phyloP scores from a whole-genome alignment of 2,329 filamentous ascomycete genomes.

The Nakataea oryzae region DNA sequence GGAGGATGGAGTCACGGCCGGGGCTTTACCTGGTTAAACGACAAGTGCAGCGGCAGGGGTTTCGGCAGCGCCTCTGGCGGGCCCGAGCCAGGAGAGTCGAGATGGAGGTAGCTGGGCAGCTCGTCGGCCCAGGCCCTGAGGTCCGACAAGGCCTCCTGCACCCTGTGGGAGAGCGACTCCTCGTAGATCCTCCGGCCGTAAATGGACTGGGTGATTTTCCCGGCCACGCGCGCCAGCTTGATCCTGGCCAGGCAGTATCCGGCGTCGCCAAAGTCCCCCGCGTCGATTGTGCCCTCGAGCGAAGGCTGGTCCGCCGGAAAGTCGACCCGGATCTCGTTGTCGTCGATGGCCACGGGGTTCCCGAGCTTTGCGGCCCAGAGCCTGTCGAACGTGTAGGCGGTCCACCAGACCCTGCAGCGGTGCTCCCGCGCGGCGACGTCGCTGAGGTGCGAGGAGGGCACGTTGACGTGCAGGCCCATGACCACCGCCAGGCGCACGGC shows the following conservation, averaged over 20 bases:
- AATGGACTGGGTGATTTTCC: slow-evolving; percentile 18
- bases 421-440: slow-evolving; percentile 26
- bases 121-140: slow-evolving; percentile 19
- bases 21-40: slow-evolving; percentile 4
- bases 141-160: slow-evolving; percentile 19
- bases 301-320: slow-evolving; percentile 24
- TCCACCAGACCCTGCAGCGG: slow-evolving; percentile 30
- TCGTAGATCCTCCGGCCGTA: slow-evolving; percentile 19
- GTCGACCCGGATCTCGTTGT: slow-evolving; percentile 35
- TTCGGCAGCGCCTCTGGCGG: not conserved
- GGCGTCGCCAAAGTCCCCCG: slow-evolving; percentile 20
- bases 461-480: slow-evolving; percentile 30
- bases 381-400: slow-evolving; percentile 30
- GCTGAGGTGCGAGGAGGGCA: slow-evolving; percentile 24
- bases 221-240: slow-evolving; percentile 22
- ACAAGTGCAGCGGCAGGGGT: not conserved
- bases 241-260: slow-evolving; percentile 23
- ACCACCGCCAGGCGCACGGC: slow-evolving; percentile 31
- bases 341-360: slow-evolving; percentile 34
- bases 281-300: slow-evolving; percentile 4
- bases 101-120: slow-evolving; percentile 18
- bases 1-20: not conserved
- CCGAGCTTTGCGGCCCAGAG: slow-evolving; percentile 38
- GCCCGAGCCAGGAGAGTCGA: slow-evolving; percentile 10
- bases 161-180: slow-evolving; percentile 19